Conservation (phyloP, 2,329 filamentous ascomycete genomes). For the Colletotrichum theobromicola region DNA sequence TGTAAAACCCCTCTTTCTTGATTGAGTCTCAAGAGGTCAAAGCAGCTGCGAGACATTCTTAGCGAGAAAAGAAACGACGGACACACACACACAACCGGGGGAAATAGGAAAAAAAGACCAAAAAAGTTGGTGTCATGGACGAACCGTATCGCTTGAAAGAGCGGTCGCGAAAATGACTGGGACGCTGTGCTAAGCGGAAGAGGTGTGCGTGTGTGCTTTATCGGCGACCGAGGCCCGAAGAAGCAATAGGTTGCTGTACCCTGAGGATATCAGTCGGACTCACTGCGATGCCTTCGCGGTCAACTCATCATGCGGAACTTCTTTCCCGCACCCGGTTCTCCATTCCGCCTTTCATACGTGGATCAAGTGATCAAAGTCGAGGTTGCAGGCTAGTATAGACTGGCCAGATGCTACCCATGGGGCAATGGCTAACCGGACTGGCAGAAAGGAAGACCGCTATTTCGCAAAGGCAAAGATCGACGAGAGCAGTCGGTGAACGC, state of each 20-base stretch:
- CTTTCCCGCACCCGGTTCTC: background rate
- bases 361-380: background rate
- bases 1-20: background rate
- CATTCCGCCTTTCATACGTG: background rate
- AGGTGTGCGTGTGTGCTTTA: background rate
- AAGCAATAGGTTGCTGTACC: slow-evolving; percentile 7
- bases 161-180: background rate
- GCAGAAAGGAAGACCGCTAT: background rate
- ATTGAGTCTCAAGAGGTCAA: background rate
- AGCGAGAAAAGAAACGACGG: slow-evolving; percentile 8
- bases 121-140: background rate
- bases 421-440: background rate
- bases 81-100: background rate
- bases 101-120: background rate
- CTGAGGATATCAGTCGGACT: background rate
- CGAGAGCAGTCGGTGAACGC: background rate
- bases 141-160: background rate
- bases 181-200: background rate
- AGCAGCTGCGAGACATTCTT: slow-evolving; percentile 12
- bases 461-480: background rate
- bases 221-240: background rate
- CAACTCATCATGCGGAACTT: background rate
- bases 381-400: background rate
- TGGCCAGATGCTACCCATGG: background rate
- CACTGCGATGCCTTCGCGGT: background rate